phyloP scores from a whole-genome alignment of 1,139 yeast genomes.

The Diutina neorugosa region DNA sequence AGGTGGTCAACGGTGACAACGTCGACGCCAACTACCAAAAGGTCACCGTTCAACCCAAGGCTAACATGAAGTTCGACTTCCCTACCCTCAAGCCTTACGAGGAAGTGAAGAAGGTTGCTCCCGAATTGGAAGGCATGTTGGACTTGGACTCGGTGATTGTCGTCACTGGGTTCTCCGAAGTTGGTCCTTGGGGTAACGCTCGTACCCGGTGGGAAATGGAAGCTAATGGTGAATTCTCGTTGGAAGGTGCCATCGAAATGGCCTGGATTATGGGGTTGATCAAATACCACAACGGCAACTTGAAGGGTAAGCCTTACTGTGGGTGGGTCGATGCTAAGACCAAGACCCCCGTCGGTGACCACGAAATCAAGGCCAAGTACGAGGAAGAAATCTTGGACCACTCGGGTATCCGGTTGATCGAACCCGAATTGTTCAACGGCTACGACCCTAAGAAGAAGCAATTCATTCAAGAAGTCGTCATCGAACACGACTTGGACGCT shows the following conservation, averaged over 20 bases:
- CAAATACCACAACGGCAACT: slow-evolving; percentile 84
- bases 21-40: slow-evolving; percentile 79
- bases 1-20: slow-evolving; percentile 78
- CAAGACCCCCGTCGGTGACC: slow-evolving; percentile 85
- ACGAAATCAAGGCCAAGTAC: slow-evolving; percentile 83
- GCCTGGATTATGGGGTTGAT: slow-evolving; percentile 99
- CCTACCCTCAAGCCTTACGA: slow-evolving; percentile 73
- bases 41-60: slow-evolving; percentile 77
- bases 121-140: slow-evolving; percentile 79
- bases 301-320: slow-evolving; percentile 72
- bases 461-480: slow-evolving; percentile 86
- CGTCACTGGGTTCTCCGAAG: slow-evolving; percentile 95
- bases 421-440: slow-evolving; percentile 88
- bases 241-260: slow-evolving; percentile 98
- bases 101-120: slow-evolving; percentile 57
- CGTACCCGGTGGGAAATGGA: slow-evolving; percentile 99
- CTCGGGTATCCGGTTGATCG: slow-evolving; percentile 92
- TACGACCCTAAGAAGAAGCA: slow-evolving; percentile 92
- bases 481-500: slow-evolving; percentile 92
- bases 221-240: slow-evolving; percentile 86
- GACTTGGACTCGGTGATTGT: slow-evolving; percentile 88
- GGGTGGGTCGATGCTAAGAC: slow-evolving; percentile 98
- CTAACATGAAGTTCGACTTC: slow-evolving; percentile 89
- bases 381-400: slow-evolving; percentile 83
- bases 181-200: slow-evolving; percentile 98